Conservation (phyloP, 495 filamentous ascomycete species). For the Lasiosphaeriaceae sp. region DNA sequence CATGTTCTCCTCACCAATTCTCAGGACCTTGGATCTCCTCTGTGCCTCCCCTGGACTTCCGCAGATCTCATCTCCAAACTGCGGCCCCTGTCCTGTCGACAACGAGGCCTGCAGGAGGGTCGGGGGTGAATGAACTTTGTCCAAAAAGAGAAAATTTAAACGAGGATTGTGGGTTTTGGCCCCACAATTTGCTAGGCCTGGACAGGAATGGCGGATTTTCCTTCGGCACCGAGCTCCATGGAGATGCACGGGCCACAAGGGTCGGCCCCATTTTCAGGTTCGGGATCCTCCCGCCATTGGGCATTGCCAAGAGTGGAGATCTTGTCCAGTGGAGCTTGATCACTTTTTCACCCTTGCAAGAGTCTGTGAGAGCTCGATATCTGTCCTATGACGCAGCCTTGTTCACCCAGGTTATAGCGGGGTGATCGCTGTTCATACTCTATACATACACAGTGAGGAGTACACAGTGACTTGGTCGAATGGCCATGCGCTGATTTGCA, state of each 20-base stretch:
- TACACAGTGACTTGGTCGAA: no score
- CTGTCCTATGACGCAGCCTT: not conserved
- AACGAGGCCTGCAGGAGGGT: not conserved
- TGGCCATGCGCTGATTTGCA: no score
- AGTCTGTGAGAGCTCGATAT: no score
- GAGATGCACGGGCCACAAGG: not conserved
- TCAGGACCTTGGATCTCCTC: not conserved
- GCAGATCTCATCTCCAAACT: conserved; percentile 2
- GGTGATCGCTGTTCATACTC: not conserved
- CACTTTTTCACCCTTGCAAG: not conserved
- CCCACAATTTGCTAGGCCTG: conserved; percentile 1
- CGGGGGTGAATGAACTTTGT: conserved; percentile 1
- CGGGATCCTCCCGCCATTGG: conserved; percentile 10
- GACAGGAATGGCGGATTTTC: conserved; percentile 1
- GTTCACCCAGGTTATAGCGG: not conserved
- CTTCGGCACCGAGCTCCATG: not conserved
- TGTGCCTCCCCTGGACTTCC: not conserved
- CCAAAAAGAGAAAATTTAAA: conserved; percentile 7
- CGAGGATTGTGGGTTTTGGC: not conserved
- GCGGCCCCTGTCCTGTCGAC: not conserved
- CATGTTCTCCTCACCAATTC: no score
- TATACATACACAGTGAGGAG: not conserved
- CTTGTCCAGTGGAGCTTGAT: no score
- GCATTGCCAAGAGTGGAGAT: not conserved
- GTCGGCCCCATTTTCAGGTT: not conserved